phyloP scores from a whole-genome alignment of 495 filamentous ascomycete species.

The Cenococcum geophilum region DNA sequence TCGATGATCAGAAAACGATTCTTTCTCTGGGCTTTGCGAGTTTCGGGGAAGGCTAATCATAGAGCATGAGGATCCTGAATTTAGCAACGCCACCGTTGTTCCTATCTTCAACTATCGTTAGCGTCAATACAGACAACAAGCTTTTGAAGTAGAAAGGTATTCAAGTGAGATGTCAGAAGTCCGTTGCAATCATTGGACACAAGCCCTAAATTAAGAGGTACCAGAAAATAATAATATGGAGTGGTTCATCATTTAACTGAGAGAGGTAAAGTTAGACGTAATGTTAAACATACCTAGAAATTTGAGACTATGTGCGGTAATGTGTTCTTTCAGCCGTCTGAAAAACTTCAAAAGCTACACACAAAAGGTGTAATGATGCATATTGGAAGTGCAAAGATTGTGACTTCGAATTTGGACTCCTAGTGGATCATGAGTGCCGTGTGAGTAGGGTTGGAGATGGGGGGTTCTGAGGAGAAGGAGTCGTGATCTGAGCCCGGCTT shows the following conservation, averaged over 20 bases:
- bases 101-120: too few species aligned
- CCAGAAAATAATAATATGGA: constrained; percentile 41
- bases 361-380: not conserved
- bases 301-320: too few species aligned
- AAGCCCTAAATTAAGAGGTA: constrained; percentile 41
- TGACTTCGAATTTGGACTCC: too few species aligned
- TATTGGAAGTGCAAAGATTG: not conserved
- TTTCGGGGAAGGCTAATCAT: too few species aligned
- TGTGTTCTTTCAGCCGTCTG: not conserved
- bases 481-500: not conserved
- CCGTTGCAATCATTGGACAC: constrained; percentile 39
- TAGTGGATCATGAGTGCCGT: too few species aligned
- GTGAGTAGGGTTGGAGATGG: too few species aligned
- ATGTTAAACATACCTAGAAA: constrained; percentile 14
- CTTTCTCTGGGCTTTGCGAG: too few species aligned
- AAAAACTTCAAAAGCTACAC: not conserved
- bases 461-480: not conserved
- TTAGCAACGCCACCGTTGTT: too few species aligned
- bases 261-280: not conserved
- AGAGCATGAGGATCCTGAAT: too few species aligned
- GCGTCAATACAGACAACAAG: too few species aligned
- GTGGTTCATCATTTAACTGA: constrained; percentile 32
- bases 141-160: not conserved
- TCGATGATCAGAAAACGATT: too few species aligned
- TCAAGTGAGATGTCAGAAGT: constrained; percentile 33